A percentile compares a stretch with the other conserved stretches of the same genome.
These are phyloP conservation scores for Hirsutella minnesotensis DNA, from an alignment of 2,329 filamentous ascomycete species.

Conservation along the genomic window DNA sequence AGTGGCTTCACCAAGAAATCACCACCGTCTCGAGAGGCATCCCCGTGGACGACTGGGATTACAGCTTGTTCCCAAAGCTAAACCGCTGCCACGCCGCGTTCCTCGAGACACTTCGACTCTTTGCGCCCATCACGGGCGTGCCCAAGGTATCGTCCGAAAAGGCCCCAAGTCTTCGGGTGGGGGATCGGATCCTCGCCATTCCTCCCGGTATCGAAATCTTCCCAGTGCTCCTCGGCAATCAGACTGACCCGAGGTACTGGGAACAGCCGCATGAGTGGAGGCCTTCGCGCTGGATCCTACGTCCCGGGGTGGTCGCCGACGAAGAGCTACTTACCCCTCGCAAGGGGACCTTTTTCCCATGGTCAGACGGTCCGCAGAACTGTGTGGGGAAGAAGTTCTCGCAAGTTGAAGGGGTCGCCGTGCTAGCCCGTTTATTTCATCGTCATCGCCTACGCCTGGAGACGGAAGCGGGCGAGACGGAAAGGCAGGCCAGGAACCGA, in stretches of 20 bases:
- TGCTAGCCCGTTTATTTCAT: not conserved
- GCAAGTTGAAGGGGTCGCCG: not conserved
- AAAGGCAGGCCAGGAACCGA: not conserved
- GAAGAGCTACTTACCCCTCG: not conserved
- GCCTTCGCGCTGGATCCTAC: not conserved
- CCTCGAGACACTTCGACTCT: not conserved
- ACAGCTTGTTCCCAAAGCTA: not conserved
- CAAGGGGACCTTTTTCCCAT: not conserved
- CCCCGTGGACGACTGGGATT: not conserved
- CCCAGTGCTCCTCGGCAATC: not conserved
- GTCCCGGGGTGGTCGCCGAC: not conserved
- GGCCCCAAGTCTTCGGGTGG: not conserved
- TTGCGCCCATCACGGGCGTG: not conserved
- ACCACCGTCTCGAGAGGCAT: not conserved
- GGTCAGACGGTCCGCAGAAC: not conserved
- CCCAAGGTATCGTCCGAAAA: not conserved
- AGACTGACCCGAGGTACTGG: not conserved
- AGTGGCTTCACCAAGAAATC: not conserved
- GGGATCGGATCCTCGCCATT: not conserved
- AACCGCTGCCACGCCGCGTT: not conserved
- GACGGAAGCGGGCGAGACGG: not conserved
- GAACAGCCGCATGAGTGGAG: not conserved
- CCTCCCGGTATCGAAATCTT: not conserved
- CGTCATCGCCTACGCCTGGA: not conserved
- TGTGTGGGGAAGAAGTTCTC: not conserved